Conservation (phyloP, 345 rosid species). For the Orychophragmus violaceus region DNA sequence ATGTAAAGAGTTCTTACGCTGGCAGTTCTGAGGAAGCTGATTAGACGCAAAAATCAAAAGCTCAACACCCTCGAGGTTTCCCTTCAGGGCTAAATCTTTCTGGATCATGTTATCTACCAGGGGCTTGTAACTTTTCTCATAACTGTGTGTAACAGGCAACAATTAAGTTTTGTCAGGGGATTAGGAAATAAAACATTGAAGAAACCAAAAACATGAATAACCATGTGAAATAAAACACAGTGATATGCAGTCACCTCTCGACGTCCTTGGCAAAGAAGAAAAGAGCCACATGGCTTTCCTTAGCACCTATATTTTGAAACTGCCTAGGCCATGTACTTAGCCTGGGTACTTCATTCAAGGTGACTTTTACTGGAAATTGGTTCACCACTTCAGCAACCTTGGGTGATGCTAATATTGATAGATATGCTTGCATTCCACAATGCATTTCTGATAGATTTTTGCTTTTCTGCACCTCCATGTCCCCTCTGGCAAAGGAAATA, state of each 20-base stretch:
- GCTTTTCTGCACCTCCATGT: slow-evolving; percentile 56
- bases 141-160: slow-evolving; percentile 53
- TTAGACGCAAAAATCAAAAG: slow-evolving; percentile 79
- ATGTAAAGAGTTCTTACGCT: slow-evolving; percentile 56
- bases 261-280: slow-evolving; percentile 90
- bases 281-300: slow-evolving; percentile 83
- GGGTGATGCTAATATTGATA: slow-evolving; percentile 59
- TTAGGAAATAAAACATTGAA: slow-evolving; percentile 2
- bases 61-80: slow-evolving; percentile 62
- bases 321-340: slow-evolving; percentile 76
- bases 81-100: slow-evolving; percentile 82
- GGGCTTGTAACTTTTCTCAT: slow-evolving; percentile 64
- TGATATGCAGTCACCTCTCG: slow-evolving; percentile 49
- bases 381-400: slow-evolving; percentile 61
- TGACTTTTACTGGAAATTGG: slow-evolving; percentile 49
- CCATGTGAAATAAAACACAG: neutral
- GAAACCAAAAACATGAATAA: neutral
- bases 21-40: slow-evolving; percentile 76
- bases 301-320: slow-evolving; percentile 61
- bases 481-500: slow-evolving; percentile 61
- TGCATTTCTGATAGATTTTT: slow-evolving; percentile 38
- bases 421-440: slow-evolving; percentile 78
- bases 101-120: slow-evolving; percentile 74
- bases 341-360: slow-evolving; percentile 75
- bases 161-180: neutral